Conservation (phyloP, 805 yeast species). For the Allodekkera sacchari region DNA sequence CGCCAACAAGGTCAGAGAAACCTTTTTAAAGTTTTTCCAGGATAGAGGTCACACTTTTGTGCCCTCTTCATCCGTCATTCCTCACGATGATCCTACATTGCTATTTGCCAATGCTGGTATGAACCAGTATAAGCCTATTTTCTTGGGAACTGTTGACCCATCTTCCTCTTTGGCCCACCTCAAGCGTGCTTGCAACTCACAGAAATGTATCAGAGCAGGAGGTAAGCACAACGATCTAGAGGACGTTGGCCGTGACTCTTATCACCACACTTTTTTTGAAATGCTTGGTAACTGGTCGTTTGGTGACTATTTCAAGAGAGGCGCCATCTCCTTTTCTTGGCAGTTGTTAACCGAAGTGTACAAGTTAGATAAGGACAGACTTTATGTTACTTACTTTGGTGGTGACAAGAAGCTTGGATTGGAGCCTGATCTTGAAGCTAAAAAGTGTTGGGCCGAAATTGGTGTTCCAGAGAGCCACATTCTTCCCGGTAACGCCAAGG, state of each 20-base stretch:
- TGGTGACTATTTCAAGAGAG: conserved; percentile 96
- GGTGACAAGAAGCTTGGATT: conserved; percentile 81
- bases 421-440: conserved; percentile 91
- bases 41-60: conserved; percentile 67
- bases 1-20: conserved; percentile 53
- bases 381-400: conserved; percentile 94
- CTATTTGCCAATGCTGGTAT: conserved; percentile 98
- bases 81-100: conserved; percentile 96
- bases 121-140: conserved; percentile 98
- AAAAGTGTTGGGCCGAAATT: conserved; percentile 71
- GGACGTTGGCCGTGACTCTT: conserved; percentile 96
- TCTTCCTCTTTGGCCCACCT: conserved; percentile 75
- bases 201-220: conserved; percentile 98
- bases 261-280: conserved; percentile 97
- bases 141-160: conserved; percentile 96
- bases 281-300: conserved; percentile 99
- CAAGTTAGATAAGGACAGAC: conserved; percentile 67
- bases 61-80: conserved; percentile 90
- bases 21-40: conserved; percentile 78
- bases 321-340: conserved; percentile 87
- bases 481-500: conserved; percentile 81
- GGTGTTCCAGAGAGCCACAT: conserved; percentile 93
- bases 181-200: conserved; percentile 90
- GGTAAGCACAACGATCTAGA: conserved; percentile 98
- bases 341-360: conserved; percentile 80